phyloP scores from a whole-genome alignment of 2,329 filamentous ascomycete genomes.

The Dactylellina haptotyla region DNA sequence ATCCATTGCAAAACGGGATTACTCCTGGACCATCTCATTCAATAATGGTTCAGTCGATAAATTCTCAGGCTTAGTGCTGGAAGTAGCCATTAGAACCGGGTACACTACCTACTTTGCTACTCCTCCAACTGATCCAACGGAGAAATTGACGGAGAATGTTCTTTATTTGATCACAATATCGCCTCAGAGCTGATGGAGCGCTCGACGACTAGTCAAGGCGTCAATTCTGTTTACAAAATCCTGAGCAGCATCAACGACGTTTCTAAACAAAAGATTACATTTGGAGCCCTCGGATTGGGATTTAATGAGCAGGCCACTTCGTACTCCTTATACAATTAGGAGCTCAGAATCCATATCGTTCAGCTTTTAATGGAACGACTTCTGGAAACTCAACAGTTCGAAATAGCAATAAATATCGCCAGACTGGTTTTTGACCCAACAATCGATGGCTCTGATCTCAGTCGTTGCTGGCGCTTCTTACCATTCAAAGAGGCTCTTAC shows the following conservation, averaged over 20 bases:
- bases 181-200: not conserved
- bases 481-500: not conserved
- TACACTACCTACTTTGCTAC: not conserved
- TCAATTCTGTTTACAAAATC: not conserved
- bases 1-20: not conserved
- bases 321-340: slow-evolving; percentile 57
- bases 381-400: slow-evolving; percentile 56
- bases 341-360: slow-evolving; percentile 54
- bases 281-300: not conserved
- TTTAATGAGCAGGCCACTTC: slow-evolving; percentile 54
- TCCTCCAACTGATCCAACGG: not conserved
- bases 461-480: not conserved
- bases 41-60: not conserved
- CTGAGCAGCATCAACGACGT: slow-evolving; percentile 11
- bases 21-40: not conserved
- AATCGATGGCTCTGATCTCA: slow-evolving; percentile 33
- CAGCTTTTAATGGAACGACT: slow-evolving; percentile 55
- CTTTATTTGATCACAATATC: not conserved
- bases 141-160: not conserved
- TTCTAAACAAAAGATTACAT: not conserved
- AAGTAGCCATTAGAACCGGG: not conserved
- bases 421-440: slow-evolving; percentile 57
- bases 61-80: not conserved
- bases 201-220: not conserved
- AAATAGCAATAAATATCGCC: slow-evolving; percentile 55